A percentile compares a stretch with the other conserved stretches of the same genome.
These are phyloP conservation scores for Mycena vulgaris DNA, from an alignment of 768 basidiomycete species.

Conservation along the genomic window DNA sequence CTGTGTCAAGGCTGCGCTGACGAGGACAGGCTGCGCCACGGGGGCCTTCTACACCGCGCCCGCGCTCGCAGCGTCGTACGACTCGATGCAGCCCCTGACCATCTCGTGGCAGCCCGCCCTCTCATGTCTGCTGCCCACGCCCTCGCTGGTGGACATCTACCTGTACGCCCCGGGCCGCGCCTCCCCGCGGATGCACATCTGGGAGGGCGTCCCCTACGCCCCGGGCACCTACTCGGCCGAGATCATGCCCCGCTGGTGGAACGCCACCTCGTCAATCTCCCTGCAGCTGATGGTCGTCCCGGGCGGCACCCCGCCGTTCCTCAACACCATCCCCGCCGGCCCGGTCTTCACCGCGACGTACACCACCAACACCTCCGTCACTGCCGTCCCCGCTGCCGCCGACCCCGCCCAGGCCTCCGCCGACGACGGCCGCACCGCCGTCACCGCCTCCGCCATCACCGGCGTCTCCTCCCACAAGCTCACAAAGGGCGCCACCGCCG, in stretches of 20 bases:
- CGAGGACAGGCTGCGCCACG: conserved; percentile 67
- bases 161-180: conserved; percentile 67
- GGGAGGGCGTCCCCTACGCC: conserved; percentile 65
- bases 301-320: conserved; percentile 64
- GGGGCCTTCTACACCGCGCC: conserved; percentile 78
- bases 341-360: conserved; percentile 81
- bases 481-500: conserved; percentile 70
- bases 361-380: conserved; percentile 49
- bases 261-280: conserved; percentile 54
- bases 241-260: conserved; percentile 82
- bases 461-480: conserved; percentile 40
- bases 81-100: conserved; percentile 64
- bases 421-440: conserved; percentile 51
- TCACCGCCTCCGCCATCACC: conserved; percentile 49
- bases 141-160: conserved; percentile 74
- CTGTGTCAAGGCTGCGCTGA: not conserved
- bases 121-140: conserved; percentile 61
- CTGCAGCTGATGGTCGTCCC: conserved; percentile 76
- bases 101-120: conserved; percentile 72
- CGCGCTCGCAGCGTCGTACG: conserved; percentile 59
- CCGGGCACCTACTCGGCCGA: conserved; percentile 64
- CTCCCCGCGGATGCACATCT: conserved; percentile 67
- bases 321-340: conserved; percentile 70
- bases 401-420: conserved; percentile 53
- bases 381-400: conserved; percentile 53